Base-by-base conservation (phyloP, 306 rosid species). In the Adenanthera pavonina region DNA sequence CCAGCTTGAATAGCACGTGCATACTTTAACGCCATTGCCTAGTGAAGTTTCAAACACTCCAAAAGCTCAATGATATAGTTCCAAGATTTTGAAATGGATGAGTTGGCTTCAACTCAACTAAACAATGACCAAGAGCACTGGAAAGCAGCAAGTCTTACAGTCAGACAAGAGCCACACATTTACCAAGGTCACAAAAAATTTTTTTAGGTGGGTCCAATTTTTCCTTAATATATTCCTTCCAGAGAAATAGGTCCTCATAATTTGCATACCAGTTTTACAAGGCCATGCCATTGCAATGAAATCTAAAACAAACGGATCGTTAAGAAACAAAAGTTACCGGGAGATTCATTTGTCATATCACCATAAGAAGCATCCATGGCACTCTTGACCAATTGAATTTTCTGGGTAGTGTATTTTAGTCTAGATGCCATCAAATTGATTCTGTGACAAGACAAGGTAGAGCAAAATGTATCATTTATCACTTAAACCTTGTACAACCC, bases 291-390 rank as follows among this genome's bases (percentile, higher is more conserved):
- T 61, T 25, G 49, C 74, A 69, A 68, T 56, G 80, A 75, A 51
- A 65, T 13, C 17, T 47, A 17, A 47, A 81, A 49, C 74, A 20
- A 36, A 65, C 64, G 51, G 8, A 78, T 19, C 59, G 38, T 62
- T 30, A 74, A 78, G 77, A 85, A 52, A 53, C 65, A 84, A 17
- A 70, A 79, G 52, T 86, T 89, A 91, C 97, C 98, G 6, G 93
- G 0, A 53, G 92, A 89, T 78, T 87, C 94, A 67, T 90, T 82
- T 41, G 92, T 47, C 87, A 83, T 84, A 84, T 95, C 95, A 53
- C 92, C 93, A 49, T 59, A 88, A 51, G 98, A 95, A 84, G 98
- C 96, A 86, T 95, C 98, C 92, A 85, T 88, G 46, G 97, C 90
- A 83, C 92, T 81, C 88, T 78, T 92, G 75, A 91, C 83, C 85